Evolutionary conservation across 2,329 filamentous ascomycete species (phyloP).

Genomic region (Aspergillus novoparasiticus): DNA sequence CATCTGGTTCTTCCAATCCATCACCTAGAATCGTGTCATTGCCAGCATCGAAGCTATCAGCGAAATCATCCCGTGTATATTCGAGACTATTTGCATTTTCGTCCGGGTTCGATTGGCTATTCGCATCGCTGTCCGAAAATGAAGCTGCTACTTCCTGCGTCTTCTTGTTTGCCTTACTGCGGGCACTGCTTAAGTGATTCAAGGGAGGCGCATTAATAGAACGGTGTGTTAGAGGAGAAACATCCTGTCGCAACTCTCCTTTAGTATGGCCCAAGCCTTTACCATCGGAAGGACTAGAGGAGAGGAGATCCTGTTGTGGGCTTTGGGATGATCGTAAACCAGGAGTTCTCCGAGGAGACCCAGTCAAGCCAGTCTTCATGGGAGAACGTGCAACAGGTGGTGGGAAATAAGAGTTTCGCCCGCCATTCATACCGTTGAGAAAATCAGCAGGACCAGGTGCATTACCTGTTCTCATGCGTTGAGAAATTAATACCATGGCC

Average conservation of each 20-base stretch:
- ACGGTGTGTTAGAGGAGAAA: constrained; percentile 40
- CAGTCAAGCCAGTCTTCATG: constrained; percentile 46
- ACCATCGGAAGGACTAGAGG: constrained; percentile 43
- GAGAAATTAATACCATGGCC: constrained; percentile 13
- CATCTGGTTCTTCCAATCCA: constrained; percentile 17
- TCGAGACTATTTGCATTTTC: constrained; percentile 36
- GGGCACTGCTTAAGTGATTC: constrained; percentile 26
- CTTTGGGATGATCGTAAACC: constrained; percentile 46
- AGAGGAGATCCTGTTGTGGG: constrained; percentile 33
- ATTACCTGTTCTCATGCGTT: constrained; percentile 33
- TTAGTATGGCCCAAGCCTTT: constrained; percentile 28
- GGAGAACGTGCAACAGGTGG: constrained; percentile 49
- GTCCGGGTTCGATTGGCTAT: constrained; percentile 31
- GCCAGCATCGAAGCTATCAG: constrained; percentile 29
- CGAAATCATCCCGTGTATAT: constrained; percentile 28
- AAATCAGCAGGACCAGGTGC: constrained; percentile 46
- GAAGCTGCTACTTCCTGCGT: constrained; percentile 26
- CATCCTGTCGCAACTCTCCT: constrained; percentile 28
- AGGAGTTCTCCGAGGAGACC: constrained; percentile 46
- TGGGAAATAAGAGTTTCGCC: constrained; percentile 39
- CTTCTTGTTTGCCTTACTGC: constrained; percentile 23
- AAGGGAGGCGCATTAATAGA: constrained; percentile 37
- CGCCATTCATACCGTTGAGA: constrained; percentile 36
- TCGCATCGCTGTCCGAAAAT: constrained; percentile 41
- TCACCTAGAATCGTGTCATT: constrained; percentile 27